Evolutionary conservation across 345 rosid species (phyloP).

Genomic region (Aquilaria yunnanensis): DNA sequence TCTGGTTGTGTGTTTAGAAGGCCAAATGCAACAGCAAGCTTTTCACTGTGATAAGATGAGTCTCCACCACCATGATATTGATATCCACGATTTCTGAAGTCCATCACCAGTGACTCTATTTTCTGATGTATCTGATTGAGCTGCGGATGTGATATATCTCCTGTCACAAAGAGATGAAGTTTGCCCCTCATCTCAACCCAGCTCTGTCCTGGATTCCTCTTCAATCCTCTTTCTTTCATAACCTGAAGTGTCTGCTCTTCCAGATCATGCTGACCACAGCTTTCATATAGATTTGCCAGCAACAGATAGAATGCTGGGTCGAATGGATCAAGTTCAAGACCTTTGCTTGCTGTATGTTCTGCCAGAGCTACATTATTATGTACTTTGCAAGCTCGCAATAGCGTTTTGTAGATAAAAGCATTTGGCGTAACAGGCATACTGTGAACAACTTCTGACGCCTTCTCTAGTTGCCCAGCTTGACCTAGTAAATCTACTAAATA

Average conservation of each 20-base stretch:
- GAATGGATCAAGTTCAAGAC: conserved; percentile 40
- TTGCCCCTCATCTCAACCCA: conserved; percentile 24
- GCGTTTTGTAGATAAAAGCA: conserved; percentile 44
- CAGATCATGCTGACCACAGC: conserved; percentile 35
- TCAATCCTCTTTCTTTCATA: conserved; percentile 27
- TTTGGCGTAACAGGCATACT: conserved; percentile 42
- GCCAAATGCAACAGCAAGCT: conserved; percentile 24
- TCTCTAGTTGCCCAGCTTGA: conserved; percentile 54
- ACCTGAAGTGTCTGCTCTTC: conserved; percentile 29
- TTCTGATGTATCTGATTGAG: conserved; percentile 19
- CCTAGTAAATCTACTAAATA: conserved; percentile 49
- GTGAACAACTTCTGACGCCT: conserved; percentile 38
- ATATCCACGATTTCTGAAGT: conserved; percentile 17
- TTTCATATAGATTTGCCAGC: conserved; percentile 46
- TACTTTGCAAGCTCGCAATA: conserved; percentile 46
- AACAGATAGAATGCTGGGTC: conserved; percentile 46
- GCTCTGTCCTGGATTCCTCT: conserved; percentile 20
- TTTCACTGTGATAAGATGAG: conserved; percentile 28
- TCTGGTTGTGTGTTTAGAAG: conserved; percentile 19
- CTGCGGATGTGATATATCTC: conserved; percentile 18
- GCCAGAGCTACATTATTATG: conserved; percentile 47
- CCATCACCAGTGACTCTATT: conserved; percentile 15
- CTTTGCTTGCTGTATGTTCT: conserved; percentile 59
- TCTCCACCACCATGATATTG: conserved; percentile 13
- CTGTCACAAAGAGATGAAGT: conserved; percentile 21